Conservation (phyloP, 192 early-diverging fungal genomes). For the Jimgerdemannia lactiflua region DNA sequence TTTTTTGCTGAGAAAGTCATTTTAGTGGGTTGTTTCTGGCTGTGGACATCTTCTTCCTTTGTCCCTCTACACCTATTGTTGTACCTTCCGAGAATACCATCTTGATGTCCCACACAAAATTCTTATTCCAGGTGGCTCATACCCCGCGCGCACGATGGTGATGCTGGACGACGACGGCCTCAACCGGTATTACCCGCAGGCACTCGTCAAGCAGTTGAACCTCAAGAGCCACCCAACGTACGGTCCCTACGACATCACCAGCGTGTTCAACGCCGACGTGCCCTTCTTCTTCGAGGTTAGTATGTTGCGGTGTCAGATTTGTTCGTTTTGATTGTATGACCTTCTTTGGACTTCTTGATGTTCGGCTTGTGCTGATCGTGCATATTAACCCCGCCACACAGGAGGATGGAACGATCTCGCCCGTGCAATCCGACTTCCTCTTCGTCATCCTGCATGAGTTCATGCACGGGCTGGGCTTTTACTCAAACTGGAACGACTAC, state of each 20-base stretch:
- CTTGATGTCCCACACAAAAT: background rate
- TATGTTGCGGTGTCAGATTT: background rate
- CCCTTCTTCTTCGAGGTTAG: constrained; percentile 30
- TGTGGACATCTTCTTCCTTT: background rate
- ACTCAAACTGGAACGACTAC: constrained; percentile 21
- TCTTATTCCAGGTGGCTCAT: constrained; percentile 22
- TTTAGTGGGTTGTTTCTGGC: no score
- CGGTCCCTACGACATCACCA: constrained; percentile 28
- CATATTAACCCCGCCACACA: background rate
- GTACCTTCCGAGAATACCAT: background rate
- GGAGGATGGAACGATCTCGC: constrained; percentile 11
- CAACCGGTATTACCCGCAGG: constrained; percentile 36
- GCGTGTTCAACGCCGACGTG: constrained; percentile 30
- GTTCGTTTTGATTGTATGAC: no score
- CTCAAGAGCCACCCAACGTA: constrained; percentile 10
- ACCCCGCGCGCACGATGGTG: constrained; percentile 24
- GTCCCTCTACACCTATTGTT: background rate
- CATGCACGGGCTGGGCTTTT: constrained; percentile 43
- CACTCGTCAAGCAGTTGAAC: constrained; percentile 37
- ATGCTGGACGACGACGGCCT: constrained; percentile 32
- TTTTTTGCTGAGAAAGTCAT: no score
- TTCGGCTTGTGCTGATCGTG: no score
- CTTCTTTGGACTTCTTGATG: no score
- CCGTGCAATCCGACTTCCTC: constrained; percentile 33
- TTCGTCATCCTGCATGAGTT: constrained; percentile 36